These are phyloP conservation scores for Aspergillus biplanus DNA, from an alignment of 495 filamentous ascomycete genomes.

Conservation along the genomic window DNA sequence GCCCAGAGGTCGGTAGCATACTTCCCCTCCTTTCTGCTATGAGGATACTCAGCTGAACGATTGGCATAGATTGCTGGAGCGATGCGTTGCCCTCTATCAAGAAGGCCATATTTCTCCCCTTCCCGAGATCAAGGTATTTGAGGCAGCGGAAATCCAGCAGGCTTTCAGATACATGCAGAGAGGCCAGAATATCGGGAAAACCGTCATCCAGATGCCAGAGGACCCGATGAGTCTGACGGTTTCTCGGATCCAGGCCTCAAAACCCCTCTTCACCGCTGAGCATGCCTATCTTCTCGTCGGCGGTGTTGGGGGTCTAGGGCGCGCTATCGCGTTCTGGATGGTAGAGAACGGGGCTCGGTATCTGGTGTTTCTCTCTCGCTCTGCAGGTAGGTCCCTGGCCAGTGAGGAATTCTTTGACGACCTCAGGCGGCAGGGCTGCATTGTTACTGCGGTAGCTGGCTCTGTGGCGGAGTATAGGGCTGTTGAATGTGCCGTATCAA, in stretches of 20 bases:
- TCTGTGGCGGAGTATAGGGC: no score
- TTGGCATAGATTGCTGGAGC: no score
- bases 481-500: slow-evolving; percentile 24
- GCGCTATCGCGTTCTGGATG: slow-evolving; percentile 40
- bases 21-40: no score
- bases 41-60: no score
- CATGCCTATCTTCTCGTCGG: slow-evolving; percentile 16
- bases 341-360: slow-evolving; percentile 56
- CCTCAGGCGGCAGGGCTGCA: slow-evolving; percentile 21
- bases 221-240: neutral
- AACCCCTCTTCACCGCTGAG: neutral
- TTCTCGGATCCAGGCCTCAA: neutral
- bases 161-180: slow-evolving; percentile 1
- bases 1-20: neutral
- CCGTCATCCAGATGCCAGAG: neutral
- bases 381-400: slow-evolving; percentile 18
- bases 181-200: neutral
- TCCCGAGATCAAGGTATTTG: neutral
- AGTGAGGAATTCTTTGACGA: slow-evolving; percentile 39
- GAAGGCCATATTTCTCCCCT: neutral
- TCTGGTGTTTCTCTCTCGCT: slow-evolving; percentile 50
- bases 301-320: slow-evolving; percentile 15
- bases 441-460: no score
- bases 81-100: neutral
- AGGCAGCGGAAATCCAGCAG: neutral